Percentiles rank a stretch among this genome's conserved stretches.
These are phyloP conservation scores for Lasiodiplodia theobromae DNA, from an alignment of 2,329 filamentous ascomycete genomes.

Conservation along the genomic window DNA sequence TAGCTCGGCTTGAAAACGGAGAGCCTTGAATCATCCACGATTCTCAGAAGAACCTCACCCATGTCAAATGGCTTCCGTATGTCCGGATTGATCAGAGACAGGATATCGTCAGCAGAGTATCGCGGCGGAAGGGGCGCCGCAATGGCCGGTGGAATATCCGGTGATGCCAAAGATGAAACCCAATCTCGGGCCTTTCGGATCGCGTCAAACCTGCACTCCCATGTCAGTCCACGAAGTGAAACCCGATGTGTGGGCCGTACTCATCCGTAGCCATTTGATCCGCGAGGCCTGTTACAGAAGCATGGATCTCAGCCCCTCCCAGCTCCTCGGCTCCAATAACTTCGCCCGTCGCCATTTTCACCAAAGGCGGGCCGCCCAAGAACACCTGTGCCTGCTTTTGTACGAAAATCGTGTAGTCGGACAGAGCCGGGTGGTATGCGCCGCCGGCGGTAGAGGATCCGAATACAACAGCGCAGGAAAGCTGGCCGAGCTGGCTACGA, in stretches of 20 bases:
- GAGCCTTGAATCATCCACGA: constrained; percentile 52
- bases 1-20: constrained; percentile 52
- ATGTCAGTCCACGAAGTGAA: neutral
- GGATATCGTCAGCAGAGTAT: constrained; percentile 48
- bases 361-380: constrained; percentile 53
- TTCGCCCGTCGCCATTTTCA: constrained; percentile 58
- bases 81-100: constrained; percentile 49
- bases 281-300: constrained; percentile 50
- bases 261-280: constrained; percentile 55
- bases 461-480: constrained; percentile 55
- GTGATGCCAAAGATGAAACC: neutral
- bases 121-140: constrained; percentile 36
- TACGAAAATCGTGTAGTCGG: constrained; percentile 54
- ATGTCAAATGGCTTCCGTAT: constrained; percentile 50
- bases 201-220: neutral
- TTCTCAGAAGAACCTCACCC: constrained; percentile 50
- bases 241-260: constrained; percentile 32
- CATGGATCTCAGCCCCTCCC: constrained; percentile 53
- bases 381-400: constrained; percentile 55
- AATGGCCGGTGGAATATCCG: too few species aligned
- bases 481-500: constrained; percentile 46
- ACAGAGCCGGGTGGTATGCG: constrained; percentile 51
- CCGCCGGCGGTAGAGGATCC: constrained; percentile 54
- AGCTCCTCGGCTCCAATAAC: constrained; percentile 51
- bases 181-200: neutral